A percentile compares a stretch with the other conserved stretches of the same genome.
phyloP scores from a whole-genome alignment of 306 rosid genomes.

The Rosa chinensis region DNA sequence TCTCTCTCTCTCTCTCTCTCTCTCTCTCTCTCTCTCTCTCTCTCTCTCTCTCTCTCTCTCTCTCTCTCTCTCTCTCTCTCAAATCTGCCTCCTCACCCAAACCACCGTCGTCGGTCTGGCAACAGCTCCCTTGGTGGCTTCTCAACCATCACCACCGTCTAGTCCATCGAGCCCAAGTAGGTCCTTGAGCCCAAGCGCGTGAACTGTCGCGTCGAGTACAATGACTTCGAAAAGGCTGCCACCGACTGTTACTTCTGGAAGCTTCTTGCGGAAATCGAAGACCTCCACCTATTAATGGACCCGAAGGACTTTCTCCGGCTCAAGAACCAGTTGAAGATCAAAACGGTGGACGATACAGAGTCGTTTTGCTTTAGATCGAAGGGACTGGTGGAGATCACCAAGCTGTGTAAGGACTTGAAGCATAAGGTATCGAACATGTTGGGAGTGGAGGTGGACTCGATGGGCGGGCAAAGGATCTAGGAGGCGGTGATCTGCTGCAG shows the following conservation, averaged over 20 bases:
- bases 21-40: too few species aligned
- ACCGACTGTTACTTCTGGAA: slow-evolving; percentile 75
- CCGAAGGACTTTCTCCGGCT: slow-evolving; percentile 74
- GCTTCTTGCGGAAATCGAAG: slow-evolving; percentile 62
- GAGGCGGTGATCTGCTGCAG: slow-evolving; percentile 88
- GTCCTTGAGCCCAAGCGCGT: slow-evolving; percentile 60
- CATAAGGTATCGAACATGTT: slow-evolving; percentile 68
- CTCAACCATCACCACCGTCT: too few species aligned
- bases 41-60: too few species aligned
- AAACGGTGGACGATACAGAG: slow-evolving; percentile 42
- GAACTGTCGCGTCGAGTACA: slow-evolving; percentile 34
- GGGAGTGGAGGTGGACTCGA: slow-evolving; percentile 83
- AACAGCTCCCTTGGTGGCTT: too few species aligned
- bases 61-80: too few species aligned
- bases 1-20: too few species aligned
- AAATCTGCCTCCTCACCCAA: too few species aligned
- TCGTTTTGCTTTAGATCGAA: slow-evolving; percentile 77
- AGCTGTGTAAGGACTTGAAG: slow-evolving; percentile 60
- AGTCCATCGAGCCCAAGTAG: slow-evolving; percentile 14
- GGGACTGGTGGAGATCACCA: slow-evolving; percentile 62
- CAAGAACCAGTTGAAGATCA: slow-evolving; percentile 51
- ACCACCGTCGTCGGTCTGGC: too few species aligned
- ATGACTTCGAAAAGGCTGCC: slow-evolving; percentile 51
- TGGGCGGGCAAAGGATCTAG: slow-evolving; percentile 84
- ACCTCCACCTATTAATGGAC: slow-evolving; percentile 73